Evolutionary conservation across 2,329 filamentous ascomycete genomes (phyloP).

Genomic region (Pseudogymnoascus sp.): DNA sequence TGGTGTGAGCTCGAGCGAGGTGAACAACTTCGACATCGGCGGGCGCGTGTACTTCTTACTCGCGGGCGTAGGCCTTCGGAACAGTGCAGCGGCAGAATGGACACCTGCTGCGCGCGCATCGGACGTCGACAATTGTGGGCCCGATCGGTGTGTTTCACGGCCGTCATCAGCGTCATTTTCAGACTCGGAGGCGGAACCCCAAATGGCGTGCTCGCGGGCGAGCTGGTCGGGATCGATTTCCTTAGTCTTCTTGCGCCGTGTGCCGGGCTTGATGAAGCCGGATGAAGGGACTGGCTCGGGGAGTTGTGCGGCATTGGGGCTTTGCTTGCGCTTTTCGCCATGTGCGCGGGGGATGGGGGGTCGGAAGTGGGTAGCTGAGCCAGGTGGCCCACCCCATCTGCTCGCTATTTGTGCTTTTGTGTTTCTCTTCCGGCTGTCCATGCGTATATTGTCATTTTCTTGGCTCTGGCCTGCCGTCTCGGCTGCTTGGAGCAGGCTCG

Average conservation of each 20-base stretch:
- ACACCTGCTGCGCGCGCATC: constrained; percentile 23
- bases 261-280: constrained; percentile 8
- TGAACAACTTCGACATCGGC: constrained; percentile 24
- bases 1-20: constrained; percentile 21
- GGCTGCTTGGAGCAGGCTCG: constrained; percentile 21
- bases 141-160: constrained; percentile 7
- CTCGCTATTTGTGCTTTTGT: constrained; percentile 6
- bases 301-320: neutral
- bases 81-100: constrained; percentile 24
- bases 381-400: neutral
- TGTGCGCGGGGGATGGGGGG: neutral
- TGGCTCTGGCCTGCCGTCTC: constrained; percentile 17
- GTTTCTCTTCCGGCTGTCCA: neutral
- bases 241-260: constrained; percentile 11
- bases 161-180: constrained; percentile 18
- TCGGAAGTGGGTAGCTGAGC: neutral
- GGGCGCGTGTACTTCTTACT: constrained; percentile 25
- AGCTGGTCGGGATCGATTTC: constrained; percentile 14
- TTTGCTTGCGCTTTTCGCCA: constrained; percentile 11
- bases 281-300: constrained; percentile 13
- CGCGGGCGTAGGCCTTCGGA: constrained; percentile 21
- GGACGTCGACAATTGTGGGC: constrained; percentile 12
- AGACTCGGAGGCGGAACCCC: constrained; percentile 17
- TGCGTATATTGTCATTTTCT: neutral
- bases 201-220: constrained; percentile 22